These are phyloP conservation scores for Tetrapyrgos nigripes DNA, from an alignment of 1,284 basidiomycete species.

Conservation along the genomic window DNA sequence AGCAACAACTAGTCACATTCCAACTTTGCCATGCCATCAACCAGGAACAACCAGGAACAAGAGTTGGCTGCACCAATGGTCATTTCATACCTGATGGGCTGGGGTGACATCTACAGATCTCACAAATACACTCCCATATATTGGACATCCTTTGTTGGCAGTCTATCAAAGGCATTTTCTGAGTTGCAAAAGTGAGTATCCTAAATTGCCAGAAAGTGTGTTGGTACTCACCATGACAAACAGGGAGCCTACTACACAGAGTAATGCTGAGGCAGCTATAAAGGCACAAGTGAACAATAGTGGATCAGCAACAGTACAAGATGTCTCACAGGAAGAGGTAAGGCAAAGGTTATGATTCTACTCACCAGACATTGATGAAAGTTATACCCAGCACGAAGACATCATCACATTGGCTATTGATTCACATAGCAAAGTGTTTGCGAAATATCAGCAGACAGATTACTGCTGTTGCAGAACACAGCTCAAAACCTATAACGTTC, in stretches of 20 bases:
- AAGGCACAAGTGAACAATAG: neutral
- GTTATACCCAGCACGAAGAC: conserved; percentile 3
- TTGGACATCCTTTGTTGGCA: conserved; percentile 31
- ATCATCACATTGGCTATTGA: conserved; percentile 3
- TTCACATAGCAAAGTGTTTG: neutral
- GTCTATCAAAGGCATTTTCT: conserved; percentile 25
- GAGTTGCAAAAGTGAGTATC: no score
- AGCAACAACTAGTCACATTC: conserved; percentile 29
- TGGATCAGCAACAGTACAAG: no score
- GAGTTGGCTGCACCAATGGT: conserved; percentile 39
- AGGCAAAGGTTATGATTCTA: neutral
- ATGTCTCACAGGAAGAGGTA: neutral
- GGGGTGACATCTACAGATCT: conserved; percentile 38
- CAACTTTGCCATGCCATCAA: conserved; percentile 32
- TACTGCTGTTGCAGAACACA: conserved; percentile 28
- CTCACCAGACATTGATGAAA: neutral
- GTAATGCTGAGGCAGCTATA: neutral
- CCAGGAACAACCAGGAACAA: conserved; percentile 29
- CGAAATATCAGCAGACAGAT: conserved; percentile 32
- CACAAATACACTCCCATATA: conserved; percentile 38
- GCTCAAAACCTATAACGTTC: conserved; percentile 21
- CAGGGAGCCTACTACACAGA: neutral
- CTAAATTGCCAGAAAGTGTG: neutral
- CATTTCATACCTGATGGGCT: conserved; percentile 39
- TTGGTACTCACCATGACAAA: neutral